Conservation (phyloP, 1,139 yeast species). For the Blastobotrys ciferrii region DNA sequence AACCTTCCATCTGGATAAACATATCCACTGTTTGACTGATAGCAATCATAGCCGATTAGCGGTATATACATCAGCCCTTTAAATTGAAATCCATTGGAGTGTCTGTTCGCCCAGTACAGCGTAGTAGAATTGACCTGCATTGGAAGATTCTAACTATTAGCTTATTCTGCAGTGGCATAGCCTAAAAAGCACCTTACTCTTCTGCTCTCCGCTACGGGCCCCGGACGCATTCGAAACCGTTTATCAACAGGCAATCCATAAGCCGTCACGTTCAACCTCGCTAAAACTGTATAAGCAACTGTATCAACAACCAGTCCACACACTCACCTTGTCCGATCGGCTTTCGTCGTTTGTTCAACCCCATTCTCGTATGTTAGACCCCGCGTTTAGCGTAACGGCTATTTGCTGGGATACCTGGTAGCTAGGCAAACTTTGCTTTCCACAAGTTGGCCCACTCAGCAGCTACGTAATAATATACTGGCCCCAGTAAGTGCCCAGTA, state of each 20-base stretch:
- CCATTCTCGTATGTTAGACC: too few relatives aligned
- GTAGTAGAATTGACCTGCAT: background rate
- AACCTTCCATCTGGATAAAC: background rate
- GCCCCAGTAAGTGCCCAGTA: too few relatives aligned
- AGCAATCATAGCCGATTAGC: background rate
- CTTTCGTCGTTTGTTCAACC: background rate
- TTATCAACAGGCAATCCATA: background rate
- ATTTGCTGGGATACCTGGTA: too few relatives aligned
- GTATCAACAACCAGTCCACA: background rate
- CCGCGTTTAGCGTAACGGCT: too few relatives aligned
- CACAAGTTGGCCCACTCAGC: too few relatives aligned
- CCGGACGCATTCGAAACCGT: background rate
- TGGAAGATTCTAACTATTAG: background rate
- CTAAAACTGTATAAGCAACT: background rate
- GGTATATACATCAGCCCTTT: slow-evolving; percentile 1
- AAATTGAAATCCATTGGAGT: background rate
- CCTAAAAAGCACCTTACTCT: background rate
- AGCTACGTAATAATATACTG: too few relatives aligned
- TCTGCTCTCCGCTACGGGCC: background rate
- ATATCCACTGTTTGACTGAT: background rate
- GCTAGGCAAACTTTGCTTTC: too few relatives aligned
- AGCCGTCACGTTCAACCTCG: background rate
- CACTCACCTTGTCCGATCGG: background rate
- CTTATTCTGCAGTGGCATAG: background rate
- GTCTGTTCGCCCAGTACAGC: background rate